A percentile compares a stretch with the other conserved stretches of the same genome.
Conservation (phyloP, 169 alveolate genomes). For the Eimeria acervulina region DNA sequence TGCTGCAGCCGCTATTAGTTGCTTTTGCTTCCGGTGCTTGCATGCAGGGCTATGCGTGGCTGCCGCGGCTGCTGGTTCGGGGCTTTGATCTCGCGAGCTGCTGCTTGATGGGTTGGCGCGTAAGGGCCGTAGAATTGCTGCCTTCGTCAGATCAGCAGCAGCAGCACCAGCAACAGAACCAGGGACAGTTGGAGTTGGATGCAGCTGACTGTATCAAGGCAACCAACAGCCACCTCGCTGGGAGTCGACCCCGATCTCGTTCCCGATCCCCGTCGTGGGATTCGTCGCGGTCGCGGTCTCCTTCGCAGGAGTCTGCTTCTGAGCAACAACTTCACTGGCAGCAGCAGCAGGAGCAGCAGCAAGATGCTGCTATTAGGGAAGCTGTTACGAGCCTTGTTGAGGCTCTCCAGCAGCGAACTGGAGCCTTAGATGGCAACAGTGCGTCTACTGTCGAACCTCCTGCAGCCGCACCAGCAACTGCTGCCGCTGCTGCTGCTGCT, state of each 20-base stretch:
- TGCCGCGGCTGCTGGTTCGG: constrained; percentile 42
- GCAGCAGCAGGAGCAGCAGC: constrained; percentile 54
- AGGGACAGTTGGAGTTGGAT: background rate
- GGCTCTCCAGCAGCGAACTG: constrained; percentile 55
- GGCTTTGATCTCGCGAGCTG: constrained; percentile 39
- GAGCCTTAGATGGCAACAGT: background rate
- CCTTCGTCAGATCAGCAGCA: background rate
- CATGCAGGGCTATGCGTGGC: constrained; percentile 70
- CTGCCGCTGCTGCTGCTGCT: background rate
- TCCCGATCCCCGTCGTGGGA: constrained; percentile 49
- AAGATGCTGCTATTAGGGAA: constrained; percentile 12
- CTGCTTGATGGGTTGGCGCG: constrained; percentile 64
- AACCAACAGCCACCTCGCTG: background rate
- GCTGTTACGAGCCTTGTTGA: background rate
- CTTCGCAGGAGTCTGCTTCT: background rate
- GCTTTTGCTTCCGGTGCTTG: background rate
- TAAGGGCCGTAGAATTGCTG: constrained; percentile 18
- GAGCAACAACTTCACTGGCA: background rate
- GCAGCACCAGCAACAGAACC: constrained; percentile 24
- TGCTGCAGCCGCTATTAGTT: background rate
- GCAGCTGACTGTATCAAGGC: background rate
- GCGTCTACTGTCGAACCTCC: background rate
- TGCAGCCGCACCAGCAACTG: constrained; percentile 13
- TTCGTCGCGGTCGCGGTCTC: constrained; percentile 11
- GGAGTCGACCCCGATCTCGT: constrained; percentile 28